These are phyloP conservation scores for Carex kokanica DNA, from an alignment of 176 grass and related monocot species.

Conservation along the genomic window DNA sequence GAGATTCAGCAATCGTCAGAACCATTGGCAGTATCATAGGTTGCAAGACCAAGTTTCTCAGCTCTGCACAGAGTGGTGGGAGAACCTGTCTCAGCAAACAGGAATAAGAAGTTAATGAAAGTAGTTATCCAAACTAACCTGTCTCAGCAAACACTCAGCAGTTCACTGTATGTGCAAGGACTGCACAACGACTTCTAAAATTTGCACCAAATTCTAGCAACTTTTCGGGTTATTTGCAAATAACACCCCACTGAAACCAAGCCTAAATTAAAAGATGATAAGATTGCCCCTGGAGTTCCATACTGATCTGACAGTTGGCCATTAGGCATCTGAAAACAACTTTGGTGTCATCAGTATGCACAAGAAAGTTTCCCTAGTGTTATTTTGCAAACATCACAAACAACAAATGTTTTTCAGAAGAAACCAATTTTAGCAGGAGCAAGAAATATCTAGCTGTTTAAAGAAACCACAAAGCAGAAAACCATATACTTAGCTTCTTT, in stretches of 20 bases:
- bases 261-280: background rate
- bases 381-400: constrained; percentile 1
- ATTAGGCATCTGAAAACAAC: background rate
- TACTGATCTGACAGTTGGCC: background rate
- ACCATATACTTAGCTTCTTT: background rate
- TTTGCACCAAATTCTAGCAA: background rate
- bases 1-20: constrained; percentile 90
- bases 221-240: background rate
- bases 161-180: background rate
- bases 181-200: background rate
- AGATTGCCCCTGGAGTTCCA: background rate
- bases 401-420: background rate
- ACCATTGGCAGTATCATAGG: constrained; percentile 99
- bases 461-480: background rate
- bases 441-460: background rate
- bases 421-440: background rate
- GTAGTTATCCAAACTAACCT: background rate
- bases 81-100: constrained; percentile 64
- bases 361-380: background rate
- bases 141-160: background rate
- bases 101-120: background rate
- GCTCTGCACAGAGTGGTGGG: constrained; percentile 92
- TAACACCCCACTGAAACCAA: background rate
- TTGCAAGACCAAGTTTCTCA: constrained; percentile 95
- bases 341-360: background rate